Base-by-base conservation (phyloP, 2,329 filamentous ascomycete species). In the Pochonia chlamydosporia region DNA sequence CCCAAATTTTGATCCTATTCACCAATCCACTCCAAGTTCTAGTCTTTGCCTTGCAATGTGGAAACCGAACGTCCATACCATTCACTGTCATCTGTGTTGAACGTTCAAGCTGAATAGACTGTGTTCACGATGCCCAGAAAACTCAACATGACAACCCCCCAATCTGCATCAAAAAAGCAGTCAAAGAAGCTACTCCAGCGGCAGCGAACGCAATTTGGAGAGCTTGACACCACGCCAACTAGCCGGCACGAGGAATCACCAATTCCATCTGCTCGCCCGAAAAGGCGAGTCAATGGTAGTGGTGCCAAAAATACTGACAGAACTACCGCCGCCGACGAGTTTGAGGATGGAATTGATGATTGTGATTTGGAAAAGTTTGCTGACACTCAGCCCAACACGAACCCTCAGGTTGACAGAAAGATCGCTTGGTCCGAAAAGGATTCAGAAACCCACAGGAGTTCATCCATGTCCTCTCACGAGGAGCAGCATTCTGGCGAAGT, bases 141-240 rank as follows among this genome's bases (percentile, higher is more conserved):
- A 14, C 9, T 10, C 7, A 39, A 23, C 35, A 13, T 13, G 35
- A 18, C 18, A 13, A 7, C 35, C 10, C 3, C 20, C 5, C 21
- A 23, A 20, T 10, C 35, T 21, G 9, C 35, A 21, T 39, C 35
- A 24, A 49, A 46, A n/a, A 45, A 43, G 25, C 39, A 40, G 28
- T 30, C 44, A 21, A 33, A 36, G 33, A 48, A 35, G 20, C 57
- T 47, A 40, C 26, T 20, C 20, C 54, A 50, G 28, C 49, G 47
- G 18, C 52, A 47, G 13, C 13, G 53, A 10, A 54, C 54, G 0
- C 46, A 56, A 33, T 56, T 68, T 16, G 56, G 57, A 3, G 49
- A 67, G 44, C 56, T 68, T 3, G 63, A 67, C 6, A 64, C 62
- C 2, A 65, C 64, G 5, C 62, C 64, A 5, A 65, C 59, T 1